Evolutionary conservation across 1,139 yeast species (phyloP), one percentile per base, ranked within the genome.

Genomic region (Meyerozyma guilliermondii): DNA sequence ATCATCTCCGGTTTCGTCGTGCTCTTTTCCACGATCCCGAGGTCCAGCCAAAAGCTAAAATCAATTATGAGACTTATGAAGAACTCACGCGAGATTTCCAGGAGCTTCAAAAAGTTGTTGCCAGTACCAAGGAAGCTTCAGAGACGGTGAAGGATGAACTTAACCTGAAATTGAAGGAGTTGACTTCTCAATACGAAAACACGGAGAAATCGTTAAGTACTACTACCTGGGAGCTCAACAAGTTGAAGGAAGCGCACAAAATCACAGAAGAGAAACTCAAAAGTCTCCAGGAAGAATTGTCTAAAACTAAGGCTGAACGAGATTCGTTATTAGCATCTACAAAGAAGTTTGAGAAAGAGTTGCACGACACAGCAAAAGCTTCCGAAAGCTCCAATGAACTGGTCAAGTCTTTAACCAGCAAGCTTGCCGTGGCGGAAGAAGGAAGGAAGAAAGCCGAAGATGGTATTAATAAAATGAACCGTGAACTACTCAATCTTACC

Each of bases 391-490:
- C 47, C 38, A 17, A 43, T 41, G 41, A 45, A 22, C 28, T 40
- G 2, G 42, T 59, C 6, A 63, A 58, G 39, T 48, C 48, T 3
- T 48, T 70, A 24, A 65, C 65, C 43, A 44, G 43, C 7, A 66
- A 64, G 43, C 54, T 69, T 18, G 58, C 57, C 3, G 45, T 53
- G 2, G 51, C 63, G 1, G 72, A 69, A 45, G 59, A 51, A 28
- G 79, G 77, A 8, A 86, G 84, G 53, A 71, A 74, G 23, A 84
- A 80, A 49, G 87, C 92, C 1, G 97, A 91, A 54, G 83, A 80
- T 47, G 97, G 96, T 5, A 83, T 91, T 44, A 91, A 88, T 58
- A 88, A 88, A 52, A 87, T 91, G 96, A 85, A 84, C 46, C 71
- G 92, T 38, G 97, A 89, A 50, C 66, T 91, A 31, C 78, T 88